These are phyloP conservation scores for Waltiozyma sp. DNA, from an alignment of 1,139 yeast species.

Conservation along the genomic window DNA sequence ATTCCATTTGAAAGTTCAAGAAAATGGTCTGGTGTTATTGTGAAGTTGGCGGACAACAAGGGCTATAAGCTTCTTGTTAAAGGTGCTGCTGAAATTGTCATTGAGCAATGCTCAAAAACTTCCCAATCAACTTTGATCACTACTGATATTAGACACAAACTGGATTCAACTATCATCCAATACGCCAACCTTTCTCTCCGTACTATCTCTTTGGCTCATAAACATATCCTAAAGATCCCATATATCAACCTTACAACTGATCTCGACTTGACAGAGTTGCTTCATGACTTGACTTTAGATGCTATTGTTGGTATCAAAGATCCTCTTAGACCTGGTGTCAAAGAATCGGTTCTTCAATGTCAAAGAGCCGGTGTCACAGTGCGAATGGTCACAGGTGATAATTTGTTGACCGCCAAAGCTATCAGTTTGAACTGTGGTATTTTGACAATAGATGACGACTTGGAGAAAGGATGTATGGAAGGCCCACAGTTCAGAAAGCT, in stretches of 20 bases:
- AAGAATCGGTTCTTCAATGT: slow-evolving; percentile 77
- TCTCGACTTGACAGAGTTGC: slow-evolving; percentile 38
- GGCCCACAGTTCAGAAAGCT: slow-evolving; percentile 82
- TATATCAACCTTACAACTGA: slow-evolving; percentile 26
- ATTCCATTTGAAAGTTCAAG: slow-evolving; percentile 89
- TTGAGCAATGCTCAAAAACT: slow-evolving; percentile 43
- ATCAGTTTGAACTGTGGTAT: slow-evolving; percentile 84
- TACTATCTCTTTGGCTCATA: slow-evolving; percentile 77
- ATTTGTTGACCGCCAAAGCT: slow-evolving; percentile 79
- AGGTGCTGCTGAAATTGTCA: slow-evolving; percentile 90
- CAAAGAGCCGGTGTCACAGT: slow-evolving; percentile 87
- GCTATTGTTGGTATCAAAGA: slow-evolving; percentile 87
- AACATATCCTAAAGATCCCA: slow-evolving; percentile 74
- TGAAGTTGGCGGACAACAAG: slow-evolving; percentile 28
- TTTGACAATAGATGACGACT: slow-evolving; percentile 39
- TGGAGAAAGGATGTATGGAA: slow-evolving; percentile 64
- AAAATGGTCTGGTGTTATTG: slow-evolving; percentile 84
- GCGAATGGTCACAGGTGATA: slow-evolving; percentile 97
- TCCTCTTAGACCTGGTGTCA: slow-evolving; percentile 87
- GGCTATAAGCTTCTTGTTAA: slow-evolving; percentile 59
- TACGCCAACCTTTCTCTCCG: slow-evolving; percentile 74
- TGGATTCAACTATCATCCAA: slow-evolving; percentile 39
- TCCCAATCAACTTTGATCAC: slow-evolving; percentile 24
- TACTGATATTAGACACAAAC: slow-evolving; percentile 10
- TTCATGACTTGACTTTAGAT: slow-evolving; percentile 44